Base-by-base conservation (phyloP, 164 flowering plant genomes). In the Pachysandra terminalis region DNA sequence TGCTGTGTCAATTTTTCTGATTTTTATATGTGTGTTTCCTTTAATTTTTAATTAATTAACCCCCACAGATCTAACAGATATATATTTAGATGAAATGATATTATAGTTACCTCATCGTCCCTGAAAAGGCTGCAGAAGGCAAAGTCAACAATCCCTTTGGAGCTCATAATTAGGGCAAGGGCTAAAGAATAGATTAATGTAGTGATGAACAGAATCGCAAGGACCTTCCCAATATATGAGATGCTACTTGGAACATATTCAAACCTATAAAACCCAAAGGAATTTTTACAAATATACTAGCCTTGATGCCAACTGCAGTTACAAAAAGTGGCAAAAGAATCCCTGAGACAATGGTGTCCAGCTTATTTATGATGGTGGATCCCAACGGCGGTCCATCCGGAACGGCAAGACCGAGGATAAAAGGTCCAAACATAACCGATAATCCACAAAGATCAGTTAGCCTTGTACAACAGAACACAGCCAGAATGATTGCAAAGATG, bases 341-440 rank as follows among this genome's bases (percentile, higher is more conserved):
- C 1, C 26, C 16, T 4, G 62, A 40, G 32, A 57, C 37, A 55
- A 66, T 9, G 22, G 57, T 45, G 0, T 67, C 70, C 22, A 67
- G 61, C 63, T 61, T 66, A 8, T 67, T 21, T 26, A 56, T 67
- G 28, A 72, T 17, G 0, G 69, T 53, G 0, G 61, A 1, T 56
- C 75, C 75, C 37, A 72, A 67, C 2, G 74, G 74, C 9, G 66
- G 72, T 23, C 72, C 72, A 24, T 35, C n/a, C n/a, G n/a, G n/a
- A n/a, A n/a, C n/a, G n/a, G n/a, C n/a, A n/a, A n/a, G n/a, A n/a
- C n/a, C n/a, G n/a, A n/a, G n/a, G n/a, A n/a, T n/a, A n/a, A n/a
- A n/a, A n/a, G n/a, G n/a, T n/a, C n/a, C n/a, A n/a, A n/a, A n/a
- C n/a, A n/a, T n/a, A n/a, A n/a, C n/a, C n/a, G n/a, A n/a, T n/a